Percentiles rank a stretch among this genome's conserved stretches.
Conservation (phyloP, 2,329 filamentous ascomycete genomes). For the Tricladium varicosporioides region DNA sequence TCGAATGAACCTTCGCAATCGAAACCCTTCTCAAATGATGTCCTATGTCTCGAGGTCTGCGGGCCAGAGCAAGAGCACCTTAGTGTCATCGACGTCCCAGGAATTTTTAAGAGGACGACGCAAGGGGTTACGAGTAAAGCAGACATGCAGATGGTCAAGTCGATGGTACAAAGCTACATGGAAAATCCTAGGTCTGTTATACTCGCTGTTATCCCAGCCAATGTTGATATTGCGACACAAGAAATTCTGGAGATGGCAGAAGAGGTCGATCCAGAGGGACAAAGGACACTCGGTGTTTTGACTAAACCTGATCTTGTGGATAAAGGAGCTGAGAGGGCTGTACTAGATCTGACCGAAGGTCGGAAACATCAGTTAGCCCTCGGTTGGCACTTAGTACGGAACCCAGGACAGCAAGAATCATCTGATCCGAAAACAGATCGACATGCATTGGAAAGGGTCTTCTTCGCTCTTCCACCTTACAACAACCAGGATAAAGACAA, state of each 20-base stretch:
- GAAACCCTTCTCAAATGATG: slow-evolving; percentile 15
- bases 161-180: slow-evolving; percentile 51
- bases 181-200: slow-evolving; percentile 44
- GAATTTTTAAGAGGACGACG: slow-evolving; percentile 45
- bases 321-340: slow-evolving; percentile 3
- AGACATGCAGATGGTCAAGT: slow-evolving; percentile 44
- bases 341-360: slow-evolving; percentile 2
- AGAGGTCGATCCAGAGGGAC: slow-evolving; percentile 34
- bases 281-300: slow-evolving; percentile 44
- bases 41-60: slow-evolving; percentile 21
- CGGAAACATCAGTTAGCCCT: slow-evolving; percentile 2
- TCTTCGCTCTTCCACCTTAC: neutral
- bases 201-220: slow-evolving; percentile 20
- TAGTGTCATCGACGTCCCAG: slow-evolving; percentile 59
- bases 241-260: slow-evolving; percentile 42
- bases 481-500: neutral
- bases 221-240: slow-evolving; percentile 28
- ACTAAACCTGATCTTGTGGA: slow-evolving; percentile 44
- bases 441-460: neutral
- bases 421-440: neutral
- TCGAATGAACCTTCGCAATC: neutral
- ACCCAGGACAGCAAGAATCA: neutral
- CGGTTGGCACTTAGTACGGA: neutral
- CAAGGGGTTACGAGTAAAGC: slow-evolving; percentile 29
- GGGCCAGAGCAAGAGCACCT: slow-evolving; percentile 45